These are phyloP conservation scores for Beauveria bassiana DNA, from an alignment of 2,329 filamentous ascomycete species.

Conservation along the genomic window DNA sequence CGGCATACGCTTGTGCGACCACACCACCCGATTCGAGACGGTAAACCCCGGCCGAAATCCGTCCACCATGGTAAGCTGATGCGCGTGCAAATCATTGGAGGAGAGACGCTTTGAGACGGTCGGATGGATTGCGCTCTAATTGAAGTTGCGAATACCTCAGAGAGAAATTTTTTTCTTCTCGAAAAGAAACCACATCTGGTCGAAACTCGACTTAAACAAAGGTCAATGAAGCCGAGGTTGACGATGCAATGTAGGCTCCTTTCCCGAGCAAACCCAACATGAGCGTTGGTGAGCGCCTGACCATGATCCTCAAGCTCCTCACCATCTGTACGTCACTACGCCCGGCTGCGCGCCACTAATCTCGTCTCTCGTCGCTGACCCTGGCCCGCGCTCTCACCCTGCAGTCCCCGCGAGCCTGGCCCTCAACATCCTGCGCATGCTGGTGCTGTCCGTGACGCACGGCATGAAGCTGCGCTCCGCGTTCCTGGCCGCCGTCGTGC, in stretches of 20 bases:
- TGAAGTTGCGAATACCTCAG: neutral
- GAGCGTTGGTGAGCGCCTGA: slow-evolving; percentile 15
- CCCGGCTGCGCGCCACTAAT: neutral
- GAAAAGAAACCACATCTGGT: neutral
- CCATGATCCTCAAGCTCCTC: slow-evolving; percentile 12
- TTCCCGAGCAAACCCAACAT: slow-evolving; percentile 16
- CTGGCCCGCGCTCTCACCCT: no score
- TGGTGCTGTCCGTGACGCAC: slow-evolving; percentile 15
- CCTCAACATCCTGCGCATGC: slow-evolving; percentile 10
- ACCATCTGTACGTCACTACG: slow-evolving; percentile 13
- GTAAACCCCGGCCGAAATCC: slow-evolving; percentile 1
- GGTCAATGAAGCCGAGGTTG: neutral
- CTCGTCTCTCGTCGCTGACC: neutral
- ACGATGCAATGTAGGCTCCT: neutral
- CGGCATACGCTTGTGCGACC: neutral
- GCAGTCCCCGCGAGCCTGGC: slow-evolving; percentile 14
- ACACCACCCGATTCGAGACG: neutral
- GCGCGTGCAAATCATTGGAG: neutral
- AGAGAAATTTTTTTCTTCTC: neutral
- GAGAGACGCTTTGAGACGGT: neutral
- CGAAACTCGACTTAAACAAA: neutral
- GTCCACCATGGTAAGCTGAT: slow-evolving; percentile 8
- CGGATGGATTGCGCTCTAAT: no score
- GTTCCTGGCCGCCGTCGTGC: slow-evolving; percentile 14
- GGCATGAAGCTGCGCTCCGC: slow-evolving; percentile 14